Conservation (phyloP, 2,329 filamentous ascomycete species). For the Trichoderma sp. region DNA sequence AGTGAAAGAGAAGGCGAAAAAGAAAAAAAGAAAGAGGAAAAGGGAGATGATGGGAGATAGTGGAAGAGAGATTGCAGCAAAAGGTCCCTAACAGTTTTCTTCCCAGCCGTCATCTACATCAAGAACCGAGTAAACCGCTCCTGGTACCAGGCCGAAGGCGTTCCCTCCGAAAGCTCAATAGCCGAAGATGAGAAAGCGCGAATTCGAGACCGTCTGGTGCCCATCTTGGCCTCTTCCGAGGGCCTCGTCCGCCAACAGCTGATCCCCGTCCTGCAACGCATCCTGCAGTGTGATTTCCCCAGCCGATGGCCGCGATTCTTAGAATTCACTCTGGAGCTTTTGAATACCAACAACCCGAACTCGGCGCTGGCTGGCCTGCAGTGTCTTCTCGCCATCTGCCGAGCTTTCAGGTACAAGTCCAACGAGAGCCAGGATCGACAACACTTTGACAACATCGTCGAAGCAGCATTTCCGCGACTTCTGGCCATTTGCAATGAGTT, state of each 20-base stretch:
- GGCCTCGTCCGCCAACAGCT: slow-evolving; percentile 88
- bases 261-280: slow-evolving; percentile 91
- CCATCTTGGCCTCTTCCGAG: slow-evolving; percentile 79
- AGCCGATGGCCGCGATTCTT: slow-evolving; percentile 92
- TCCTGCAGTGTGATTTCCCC: slow-evolving; percentile 94
- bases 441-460: slow-evolving; percentile 94
- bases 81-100: slow-evolving; percentile 29
- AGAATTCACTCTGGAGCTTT: slow-evolving; percentile 84
- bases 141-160: slow-evolving; percentile 80
- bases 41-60: background rate
- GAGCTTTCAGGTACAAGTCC: slow-evolving; percentile 90
- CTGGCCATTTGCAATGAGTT: slow-evolving; percentile 85
- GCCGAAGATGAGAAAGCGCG: slow-evolving; percentile 85
- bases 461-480: slow-evolving; percentile 84
- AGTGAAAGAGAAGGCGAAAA: background rate
- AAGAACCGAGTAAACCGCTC: slow-evolving; percentile 96
- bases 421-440: slow-evolving; percentile 73
- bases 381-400: slow-evolving; percentile 91
- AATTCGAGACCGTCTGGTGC: slow-evolving; percentile 85
- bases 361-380: slow-evolving; percentile 93
- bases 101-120: slow-evolving; percentile 87
- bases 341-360: slow-evolving; percentile 81
- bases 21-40: background rate
- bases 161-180: slow-evolving; percentile 72
- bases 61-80: background rate